Evolutionary conservation across 169 alveolate genomes (phyloP).

Genomic region (Perkinsus olseni): DNA sequence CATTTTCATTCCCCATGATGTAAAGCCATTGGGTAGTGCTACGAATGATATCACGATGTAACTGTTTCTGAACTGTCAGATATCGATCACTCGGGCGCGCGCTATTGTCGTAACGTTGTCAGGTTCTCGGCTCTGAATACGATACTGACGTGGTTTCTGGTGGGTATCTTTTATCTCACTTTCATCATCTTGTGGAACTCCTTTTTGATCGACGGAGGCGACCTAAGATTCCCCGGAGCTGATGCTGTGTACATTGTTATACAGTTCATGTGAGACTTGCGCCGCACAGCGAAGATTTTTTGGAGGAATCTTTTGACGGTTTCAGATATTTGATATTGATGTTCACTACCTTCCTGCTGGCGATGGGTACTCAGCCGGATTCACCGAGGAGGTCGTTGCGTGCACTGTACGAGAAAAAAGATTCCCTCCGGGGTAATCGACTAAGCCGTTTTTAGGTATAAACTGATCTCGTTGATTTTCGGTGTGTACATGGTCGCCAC

Average conservation of each 20-base stretch:
- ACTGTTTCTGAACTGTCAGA: too few relatives aligned
- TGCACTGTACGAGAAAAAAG: background rate
- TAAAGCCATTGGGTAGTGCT: too few relatives aligned
- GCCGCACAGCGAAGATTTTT: too few relatives aligned
- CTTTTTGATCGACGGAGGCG: background rate
- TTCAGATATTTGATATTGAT: background rate
- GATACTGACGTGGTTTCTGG: constrained; percentile 17
- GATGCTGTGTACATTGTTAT: background rate
- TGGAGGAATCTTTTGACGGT: background rate
- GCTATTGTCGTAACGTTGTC: background rate
- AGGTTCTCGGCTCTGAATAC: constrained; percentile 11
- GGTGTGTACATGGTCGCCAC: background rate
- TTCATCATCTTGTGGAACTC: background rate
- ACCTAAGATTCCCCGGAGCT: background rate
- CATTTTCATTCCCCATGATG: too few relatives aligned
- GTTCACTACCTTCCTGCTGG: background rate
- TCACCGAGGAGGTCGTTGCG: background rate
- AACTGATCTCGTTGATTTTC: background rate
- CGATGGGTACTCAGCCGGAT: background rate
- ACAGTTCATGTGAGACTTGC: background rate
- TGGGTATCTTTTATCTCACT: constrained; percentile 27
- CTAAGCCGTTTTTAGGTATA: background rate
- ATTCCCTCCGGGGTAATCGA: background rate
- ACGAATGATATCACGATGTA: too few relatives aligned
- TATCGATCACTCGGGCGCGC: too few relatives aligned